Evolutionary conservation across 495 filamentous ascomycete genomes (phyloP), one percentile per base, ranked within the genome.

Genomic region (Talaromyces ruber): DNA sequence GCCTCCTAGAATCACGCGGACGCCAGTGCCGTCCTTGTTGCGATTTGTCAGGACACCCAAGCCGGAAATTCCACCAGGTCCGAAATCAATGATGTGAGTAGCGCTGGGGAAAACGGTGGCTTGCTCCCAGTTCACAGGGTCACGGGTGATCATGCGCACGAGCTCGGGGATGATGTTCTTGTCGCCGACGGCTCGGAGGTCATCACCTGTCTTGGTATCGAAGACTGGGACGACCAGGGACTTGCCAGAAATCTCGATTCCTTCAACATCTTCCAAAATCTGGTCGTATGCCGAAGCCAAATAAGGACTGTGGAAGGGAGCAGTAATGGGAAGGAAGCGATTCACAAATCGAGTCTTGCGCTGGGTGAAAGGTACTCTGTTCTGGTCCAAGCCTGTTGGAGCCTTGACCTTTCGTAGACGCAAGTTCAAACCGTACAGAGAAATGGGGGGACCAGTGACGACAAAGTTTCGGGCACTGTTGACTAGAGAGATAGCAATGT

Each of bases 401-500:
- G 95, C 93, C 77, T 96, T 99, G 68, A 96, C 91, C 75, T 98
- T 98, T 65, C 95, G 86, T 43, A 98, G 79, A 66, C 91, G 91
- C 47, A 95, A 76, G 67, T 99, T 99, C 52, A 99, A 81, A 78
- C 95, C 95, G 68, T 97, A 97, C 16, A 99, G 82, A 0, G 95
- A 97, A 62, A 93, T 88, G 0, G 95, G 95, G 28, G 95, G 94
- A 47, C 95, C 95, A 39, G 95, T 96, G 11, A 99, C 93, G 63
- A 98, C 95, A 71, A 97, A 86, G 70, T 97, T 99, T 34, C 95
- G 87, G 28, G 93, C 91, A 71, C 93, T 97, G 79, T 99, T 99
- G 68, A 96, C 84, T 45, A 99, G 82, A 2, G 95, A 97, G 67
- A 99, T 95, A 63, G 86, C 86, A 65, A 99, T 96, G 70, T 98